These are phyloP conservation scores for Mortierella polycephala DNA, from an alignment of 371 early-diverging fungal genomes.

Conservation along the genomic window DNA sequence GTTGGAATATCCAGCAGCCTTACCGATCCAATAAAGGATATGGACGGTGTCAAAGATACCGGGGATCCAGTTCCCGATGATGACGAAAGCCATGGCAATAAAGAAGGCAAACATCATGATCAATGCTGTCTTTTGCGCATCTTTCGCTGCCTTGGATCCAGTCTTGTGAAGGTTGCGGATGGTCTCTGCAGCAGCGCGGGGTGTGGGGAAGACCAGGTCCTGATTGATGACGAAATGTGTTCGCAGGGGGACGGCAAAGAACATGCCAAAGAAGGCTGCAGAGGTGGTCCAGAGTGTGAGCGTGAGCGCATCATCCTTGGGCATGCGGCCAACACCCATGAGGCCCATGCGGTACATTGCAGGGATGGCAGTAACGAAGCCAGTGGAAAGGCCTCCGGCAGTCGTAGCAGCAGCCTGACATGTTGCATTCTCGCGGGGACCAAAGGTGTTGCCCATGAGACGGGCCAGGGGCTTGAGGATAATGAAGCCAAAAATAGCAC, in stretches of 20 bases:
- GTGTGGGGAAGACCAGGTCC: slow-evolving; percentile 79
- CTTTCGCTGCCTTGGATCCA: slow-evolving; percentile 55
- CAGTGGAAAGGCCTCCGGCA: slow-evolving; percentile 76
- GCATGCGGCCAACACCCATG: slow-evolving; percentile 52
- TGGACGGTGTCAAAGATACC: slow-evolving; percentile 69
- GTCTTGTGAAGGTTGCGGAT: slow-evolving; percentile 73
- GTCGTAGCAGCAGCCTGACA: slow-evolving; percentile 81
- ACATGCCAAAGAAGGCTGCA: slow-evolving; percentile 80
- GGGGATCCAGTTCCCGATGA: slow-evolving; percentile 69
- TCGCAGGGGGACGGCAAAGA: slow-evolving; percentile 82
- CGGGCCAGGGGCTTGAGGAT: slow-evolving; percentile 73
- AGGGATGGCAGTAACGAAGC: slow-evolving; percentile 78
- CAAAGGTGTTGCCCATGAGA: slow-evolving; percentile 69
- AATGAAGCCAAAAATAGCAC: slow-evolving; percentile 75
- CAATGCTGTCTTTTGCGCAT: slow-evolving; percentile 41
- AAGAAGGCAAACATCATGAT: slow-evolving; percentile 58
- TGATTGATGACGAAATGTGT: slow-evolving; percentile 77
- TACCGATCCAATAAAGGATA: slow-evolving; percentile 70
- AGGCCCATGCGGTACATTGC: slow-evolving; percentile 78
- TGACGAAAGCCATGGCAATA: slow-evolving; percentile 63
- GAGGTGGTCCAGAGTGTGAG: slow-evolving; percentile 67
- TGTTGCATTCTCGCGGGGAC: slow-evolving; percentile 78
- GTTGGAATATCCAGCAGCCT: slow-evolving; percentile 56
- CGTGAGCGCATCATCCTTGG: slow-evolving; percentile 40
- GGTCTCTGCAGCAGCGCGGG: slow-evolving; percentile 75